Base-by-base conservation (phyloP, 768 basidiomycete genomes). In the Xerocomellus dryophilus region DNA sequence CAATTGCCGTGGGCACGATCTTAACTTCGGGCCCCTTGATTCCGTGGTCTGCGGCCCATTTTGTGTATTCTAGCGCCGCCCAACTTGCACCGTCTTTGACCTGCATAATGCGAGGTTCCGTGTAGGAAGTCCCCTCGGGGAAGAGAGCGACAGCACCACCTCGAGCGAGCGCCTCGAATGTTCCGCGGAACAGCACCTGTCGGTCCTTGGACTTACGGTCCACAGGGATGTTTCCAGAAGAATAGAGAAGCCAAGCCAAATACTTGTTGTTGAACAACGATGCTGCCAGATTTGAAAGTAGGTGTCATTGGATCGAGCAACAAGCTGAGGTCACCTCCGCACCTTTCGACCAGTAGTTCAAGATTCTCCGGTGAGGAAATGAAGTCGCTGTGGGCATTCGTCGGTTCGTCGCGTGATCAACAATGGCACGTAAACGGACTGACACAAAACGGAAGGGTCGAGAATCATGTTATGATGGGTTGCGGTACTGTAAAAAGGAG, bases 331-430 rank as follows among this genome's bases (percentile, higher is more conserved):
- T 53, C 49, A 59, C 38, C 29, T 51, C 58, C 50, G 46, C 71
- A 83, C 93, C 89, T 81, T 98, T 98, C 66, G 90, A 91, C 96
- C 96, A 90, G 65, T 90, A 92, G 69, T 97, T 90, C 49, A 98
- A 73, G 45, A 86, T 86, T 57, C 93, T 81, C 53, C 76, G 73
- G 71, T 90, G 81, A 21, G 95, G 94, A 69, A 97, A 91, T 32
- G 82, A 84, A 51, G 82, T 84, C 52, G 93, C 90, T 93, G 64
- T 45, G 25, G 47, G 55, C 63, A 51, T 60, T 61, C 49, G 61
- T 54, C 17, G 58, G 53, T 34, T 54, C 54, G 59, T 54, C 51
- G 56, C 27, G 38, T 38, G 51, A 63, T 57, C 47, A 56, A 58
- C 45, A 44, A 48, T 25, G 43, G 55, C 50, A 52, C 50, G 48